Evolutionary conservation across 1,284 basidiomycete genomes (phyloP), one percentile per base, ranked within the genome.

Genomic region (Austropuccinia psidii): DNA sequence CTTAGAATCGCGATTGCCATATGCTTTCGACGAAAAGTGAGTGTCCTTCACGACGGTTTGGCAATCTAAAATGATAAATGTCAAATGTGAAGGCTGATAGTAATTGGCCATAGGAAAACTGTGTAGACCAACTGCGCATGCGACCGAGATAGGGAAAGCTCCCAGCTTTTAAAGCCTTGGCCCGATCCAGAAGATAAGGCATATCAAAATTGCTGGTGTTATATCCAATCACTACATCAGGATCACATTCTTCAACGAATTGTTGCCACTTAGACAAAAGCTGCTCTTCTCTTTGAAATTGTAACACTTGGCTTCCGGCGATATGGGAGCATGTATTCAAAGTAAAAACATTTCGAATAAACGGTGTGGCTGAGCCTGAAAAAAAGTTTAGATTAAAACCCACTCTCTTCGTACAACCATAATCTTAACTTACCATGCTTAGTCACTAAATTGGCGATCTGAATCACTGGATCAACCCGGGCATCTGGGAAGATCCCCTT

Each of bases 381-480:
- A 21, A 64, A 24, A 21, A 21, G 55, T n/a, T n/a, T n/a, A n/a
- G n/a, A n/a, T n/a, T n/a, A n/a, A n/a, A n/a, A n/a, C n/a, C n/a
- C n/a, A n/a, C n/a, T n/a, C n/a, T n/a, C 27, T 9, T 39, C 0
- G 7, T 29, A 19, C n/a, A n/a, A n/a, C n/a, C n/a, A n/a, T n/a
- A n/a, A n/a, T n/a, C 35, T 27, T 6, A 9, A 76, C 82, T 39
- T 73, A 91, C 93, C 93, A 85, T 97, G 94, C 1, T 89, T 85
- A 35, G 93, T 96, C 0, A 97, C 93, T 93, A 97, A 96, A 79
- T 92, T 94, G 0, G 93, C 93, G 74, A 97, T 96, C 78, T 97
- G 93, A 78, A 97, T 97, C 74, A 97, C 91, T 2, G 93, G 93
- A 80, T 97, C 93, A 29, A 86, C 81, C 17, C 88, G 83, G 1